Evolutionary conservation across 805 yeast species (phyloP).

Genomic region (Yarrowia hollandica): DNA sequence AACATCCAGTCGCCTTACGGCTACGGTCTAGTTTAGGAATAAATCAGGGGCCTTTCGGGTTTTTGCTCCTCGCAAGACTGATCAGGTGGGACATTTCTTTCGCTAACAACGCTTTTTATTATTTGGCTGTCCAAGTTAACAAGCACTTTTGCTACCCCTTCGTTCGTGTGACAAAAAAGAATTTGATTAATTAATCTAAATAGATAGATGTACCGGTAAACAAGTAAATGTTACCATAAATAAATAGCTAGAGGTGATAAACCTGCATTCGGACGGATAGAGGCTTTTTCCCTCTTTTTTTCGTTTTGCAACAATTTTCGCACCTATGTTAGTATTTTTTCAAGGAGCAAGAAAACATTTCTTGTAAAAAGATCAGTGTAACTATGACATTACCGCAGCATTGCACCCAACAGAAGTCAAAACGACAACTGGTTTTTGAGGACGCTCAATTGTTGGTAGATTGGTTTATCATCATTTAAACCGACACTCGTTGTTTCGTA

Average conservation of each 20-base stretch:
- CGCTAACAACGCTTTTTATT: not conserved
- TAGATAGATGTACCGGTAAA: no score
- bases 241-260: no score
- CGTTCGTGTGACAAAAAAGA: not conserved
- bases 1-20: not conserved
- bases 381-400: conserved; percentile 31
- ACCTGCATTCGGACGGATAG: no score
- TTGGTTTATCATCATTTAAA: conserved; percentile 25
- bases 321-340: not conserved
- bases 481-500: not conserved
- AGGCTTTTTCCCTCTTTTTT: not conserved
- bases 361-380: conserved; percentile 13
- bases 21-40: not conserved
- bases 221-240: not conserved
- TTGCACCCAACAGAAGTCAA: conserved; percentile 29
- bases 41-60: conserved; percentile 6
- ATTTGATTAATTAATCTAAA: no score
- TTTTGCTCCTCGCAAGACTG: no score
- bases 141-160: not conserved
- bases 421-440: conserved; percentile 26
- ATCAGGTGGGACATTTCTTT: no score
- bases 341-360: not conserved
- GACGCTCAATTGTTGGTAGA: conserved; percentile 23
- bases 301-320: not conserved
- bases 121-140: not conserved